Base-by-base conservation (phyloP, 73 alveolate genomes). In the Paramecium bursaria region DNA sequence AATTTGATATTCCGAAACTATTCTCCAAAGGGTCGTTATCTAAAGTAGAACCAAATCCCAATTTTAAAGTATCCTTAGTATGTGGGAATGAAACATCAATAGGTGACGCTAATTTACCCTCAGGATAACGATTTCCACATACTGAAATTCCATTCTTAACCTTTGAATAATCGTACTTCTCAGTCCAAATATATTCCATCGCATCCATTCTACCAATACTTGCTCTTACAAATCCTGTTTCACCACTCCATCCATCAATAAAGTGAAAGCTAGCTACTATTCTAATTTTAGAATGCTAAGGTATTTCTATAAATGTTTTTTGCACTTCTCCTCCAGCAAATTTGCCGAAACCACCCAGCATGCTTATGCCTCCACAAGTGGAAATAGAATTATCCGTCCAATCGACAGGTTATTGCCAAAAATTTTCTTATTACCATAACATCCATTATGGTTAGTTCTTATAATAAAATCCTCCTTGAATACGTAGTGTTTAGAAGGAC, bases 241-340 rank as follows among this genome's bases (percentile, higher is more conserved):
- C 97, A 13, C 97, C 97, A 46, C 90, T 75, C 97, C 97, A 92
- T 19, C 88, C 86, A 87, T 92, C 97, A 7, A 92, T 87, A 53
- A 92, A 91, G 77, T 92, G 97, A 76, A 42, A 91, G 47, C 55
- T 91, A 1, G 94, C 95, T 80, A 75, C 75, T 39, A 92, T 74
- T 29, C 91, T 76, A 21, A 92, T 61, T 39, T 52, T 55, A 60
- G 86, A 75, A 48, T 92, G 97, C 15, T 47, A 74, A 21, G 95
- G 95, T 14, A 92, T 13, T 22, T 87, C 86, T 19, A 54, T 61
- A 79, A 89, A 87, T 4, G 88, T 85, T 74, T 87, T 92, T 49
- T 60, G 42, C 10, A 92, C 57, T 27, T 90, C 91, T 50, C 91
- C 92, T 44, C 88, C 89, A 35, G 92, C 82, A 33, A 80, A 75